Evolutionary conservation across 2,329 filamentous ascomycete genomes (phyloP), one percentile per base, ranked within the genome.

Genomic region (Mariannaea sp.): DNA sequence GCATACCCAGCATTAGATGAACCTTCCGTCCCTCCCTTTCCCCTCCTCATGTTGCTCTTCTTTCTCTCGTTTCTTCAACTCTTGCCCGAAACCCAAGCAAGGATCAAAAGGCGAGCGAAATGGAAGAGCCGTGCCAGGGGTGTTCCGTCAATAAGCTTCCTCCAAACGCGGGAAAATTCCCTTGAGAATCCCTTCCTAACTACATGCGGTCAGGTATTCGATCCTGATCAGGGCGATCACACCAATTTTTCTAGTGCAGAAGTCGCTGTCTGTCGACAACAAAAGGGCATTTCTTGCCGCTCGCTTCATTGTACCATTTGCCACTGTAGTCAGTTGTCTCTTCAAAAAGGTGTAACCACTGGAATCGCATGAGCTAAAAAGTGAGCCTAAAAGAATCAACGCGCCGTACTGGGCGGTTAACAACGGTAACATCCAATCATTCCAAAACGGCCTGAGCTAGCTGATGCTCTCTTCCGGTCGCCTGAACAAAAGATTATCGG

Each of bases 1-100:
- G n/a, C n/a, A n/a, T n/a, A n/a, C n/a, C n/a, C 41, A 39, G 32
- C 44, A 49, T 39, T 53, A 44, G 51, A 53, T 44, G 36, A 39
- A 44, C 39, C 39, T 49, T 43, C 39, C 44, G 39, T 38, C 32
- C 44, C 36, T 41, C 38, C 24, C 24, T 41, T 17, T 27, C 26
- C 24, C 39, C 10, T 14, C 36, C 10, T 35, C n/a, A 35, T 16
- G n/a, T 7, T 17, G 24, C 26, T 30, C 45, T 40, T 32, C 29
- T 10, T 10, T n/a, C 29, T n/a, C 29, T 45, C 29, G 27, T n/a
- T 16, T 30, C 16, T 17, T 27, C 42, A 22, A 30, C n/a, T 5
- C 14, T 19, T 19, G 13, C 33, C 38, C 46, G 20, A 41, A 10
- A 5, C 29, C 17, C 46, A 12, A 32, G 39, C 46, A 12, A 32